These are phyloP conservation scores for Cytauxzoon felis DNA, from an alignment of 169 alveolate genomes.

Conservation along the genomic window DNA sequence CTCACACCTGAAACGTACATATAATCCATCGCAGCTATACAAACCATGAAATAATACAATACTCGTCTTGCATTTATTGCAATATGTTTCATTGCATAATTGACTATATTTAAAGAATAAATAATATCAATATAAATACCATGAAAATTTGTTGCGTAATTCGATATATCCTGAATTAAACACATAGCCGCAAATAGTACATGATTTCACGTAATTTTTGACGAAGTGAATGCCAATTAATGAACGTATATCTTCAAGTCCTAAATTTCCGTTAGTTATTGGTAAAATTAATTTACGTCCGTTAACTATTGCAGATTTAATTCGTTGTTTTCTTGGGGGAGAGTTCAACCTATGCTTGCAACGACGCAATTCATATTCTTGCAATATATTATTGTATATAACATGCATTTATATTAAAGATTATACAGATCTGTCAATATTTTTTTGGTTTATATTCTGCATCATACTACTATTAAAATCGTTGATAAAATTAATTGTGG, in stretches of 20 bases:
- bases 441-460: too few relatives aligned
- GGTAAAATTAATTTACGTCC: constrained; percentile 20
- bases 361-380: constrained; percentile 35
- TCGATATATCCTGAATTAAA: constrained; percentile 4
- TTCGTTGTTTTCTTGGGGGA: constrained; percentile 53
- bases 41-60: constrained; percentile 8
- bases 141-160: constrained; percentile 16
- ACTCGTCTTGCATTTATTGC: constrained; percentile 20
- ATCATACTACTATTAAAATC: too few relatives aligned
- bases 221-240: constrained; percentile 17
- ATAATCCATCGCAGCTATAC: background rate
- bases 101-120: constrained; percentile 13
- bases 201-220: constrained; percentile 13
- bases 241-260: constrained; percentile 37
- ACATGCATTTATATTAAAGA: constrained; percentile 15
- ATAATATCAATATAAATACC: background rate
- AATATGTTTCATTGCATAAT: constrained; percentile 51
- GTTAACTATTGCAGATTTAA: constrained; percentile 30
- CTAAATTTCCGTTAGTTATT: constrained; percentile 6
- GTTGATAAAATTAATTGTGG: too few relatives aligned
- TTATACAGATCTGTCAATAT: too few relatives aligned
- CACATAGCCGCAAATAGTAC: constrained; percentile 44
- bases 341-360: constrained; percentile 25
- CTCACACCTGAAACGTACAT: background rate
- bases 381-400: constrained; percentile 48